A percentile compares a stretch with the other conserved stretches of the same genome.
Conservation (phyloP, 306 rosid species). For the Senna tora region DNA sequence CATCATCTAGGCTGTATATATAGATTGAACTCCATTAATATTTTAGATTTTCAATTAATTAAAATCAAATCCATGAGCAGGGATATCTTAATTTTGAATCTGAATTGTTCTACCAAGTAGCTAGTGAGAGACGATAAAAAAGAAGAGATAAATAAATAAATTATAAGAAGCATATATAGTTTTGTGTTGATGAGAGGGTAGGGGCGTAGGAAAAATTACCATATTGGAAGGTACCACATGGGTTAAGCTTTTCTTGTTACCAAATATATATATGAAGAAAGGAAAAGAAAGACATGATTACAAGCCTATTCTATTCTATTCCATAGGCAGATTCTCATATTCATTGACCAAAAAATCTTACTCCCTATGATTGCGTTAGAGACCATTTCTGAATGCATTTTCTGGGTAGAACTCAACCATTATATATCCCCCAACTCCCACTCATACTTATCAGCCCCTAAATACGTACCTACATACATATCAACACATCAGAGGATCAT, state of each 20-base stretch:
- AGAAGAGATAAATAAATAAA: no score
- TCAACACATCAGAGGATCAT: slow-evolving; percentile 36
- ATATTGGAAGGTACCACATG: slow-evolving; percentile 51
- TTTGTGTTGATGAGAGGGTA: no score
- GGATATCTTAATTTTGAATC: no score
- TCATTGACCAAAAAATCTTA: slow-evolving; percentile 51
- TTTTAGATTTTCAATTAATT: no score
- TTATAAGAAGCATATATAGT: no score
- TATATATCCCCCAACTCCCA: neutral
- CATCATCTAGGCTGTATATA: no score
- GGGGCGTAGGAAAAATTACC: no score
- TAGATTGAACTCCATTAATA: no score
- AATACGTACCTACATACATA: neutral
- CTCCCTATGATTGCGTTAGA: slow-evolving; percentile 51
- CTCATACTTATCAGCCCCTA: slow-evolving; percentile 15
- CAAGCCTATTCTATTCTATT: slow-evolving; percentile 41
- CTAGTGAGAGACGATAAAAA: no score
- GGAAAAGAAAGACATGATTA: slow-evolving; percentile 44
- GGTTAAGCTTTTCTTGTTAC: slow-evolving; percentile 55
- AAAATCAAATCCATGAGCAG: no score
- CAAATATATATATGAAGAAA: slow-evolving; percentile 48
- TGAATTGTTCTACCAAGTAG: no score
- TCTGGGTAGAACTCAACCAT: neutral
- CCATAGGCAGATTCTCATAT: slow-evolving; percentile 51
- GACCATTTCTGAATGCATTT: slow-evolving; percentile 35